Evolutionary conservation across 306 rosid species (phyloP), one percentile per base, ranked within the genome.

Genomic region (Citrullus amarus): DNA sequence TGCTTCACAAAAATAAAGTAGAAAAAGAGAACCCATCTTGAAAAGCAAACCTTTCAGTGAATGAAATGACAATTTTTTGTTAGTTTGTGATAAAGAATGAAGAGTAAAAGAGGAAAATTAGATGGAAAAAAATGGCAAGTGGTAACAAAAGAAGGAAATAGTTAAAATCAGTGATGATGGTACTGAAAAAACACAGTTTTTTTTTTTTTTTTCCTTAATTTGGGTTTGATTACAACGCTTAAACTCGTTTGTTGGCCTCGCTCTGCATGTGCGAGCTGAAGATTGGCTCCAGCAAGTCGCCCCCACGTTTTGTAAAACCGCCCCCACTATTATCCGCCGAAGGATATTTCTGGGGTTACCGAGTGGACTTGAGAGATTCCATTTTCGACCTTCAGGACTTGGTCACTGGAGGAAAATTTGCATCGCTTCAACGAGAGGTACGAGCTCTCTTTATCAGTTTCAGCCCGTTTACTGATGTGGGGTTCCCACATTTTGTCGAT

Each of bases 271-370:
- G 88, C 43, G 46, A 78, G 76, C 67, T 63, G 80, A 65, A 41
- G 78, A 46, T 82, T 75, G 58, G 73, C 77, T 34, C 67, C 61
- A 66, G 72, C 72, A 83, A 88, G 97, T 93, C 82, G 98, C 86
- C 84, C 81, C 89, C 97, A 88, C 98, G 93, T 91, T 90, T 81
- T 53, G 34, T 70, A 82, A 34, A 51, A 54, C 63, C 80, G 53
- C 89, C 85, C 71, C 55, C 74, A 25, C 87, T 84, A 75, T 90
- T 65, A 83, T 70, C 75, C 57, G 25, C 66, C 4, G 77, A 86
- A n/a, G 67, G 69, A 78, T 30, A 11, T 51, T 53, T 73, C 28
- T 51, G n/a, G 60, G 43, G 38, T 13, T 10, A 48, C 57, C 39
- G 36, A 70, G 56, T 72, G 59, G 77, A 72, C 60, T 72, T 72